phyloP scores from a whole-genome alignment of 768 basidiomycete species.

The Psilocybe subaeruginosa region DNA sequence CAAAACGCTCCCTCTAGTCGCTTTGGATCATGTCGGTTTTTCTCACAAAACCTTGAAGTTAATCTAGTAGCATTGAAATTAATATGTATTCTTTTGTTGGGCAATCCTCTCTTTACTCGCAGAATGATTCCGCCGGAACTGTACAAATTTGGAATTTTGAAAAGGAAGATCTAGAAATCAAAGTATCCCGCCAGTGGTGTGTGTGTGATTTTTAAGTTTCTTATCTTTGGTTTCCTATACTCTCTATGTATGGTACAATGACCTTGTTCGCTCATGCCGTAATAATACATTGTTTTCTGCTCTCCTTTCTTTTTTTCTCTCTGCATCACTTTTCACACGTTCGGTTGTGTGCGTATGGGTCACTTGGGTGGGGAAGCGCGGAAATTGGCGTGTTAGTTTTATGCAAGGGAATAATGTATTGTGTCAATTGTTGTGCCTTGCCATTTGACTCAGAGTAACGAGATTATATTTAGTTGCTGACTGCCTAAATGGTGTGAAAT shows the following conservation, averaged over 20 bases:
- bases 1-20: background rate
- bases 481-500: too few species aligned
- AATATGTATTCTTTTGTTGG: conserved; percentile 23
- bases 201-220: too few species aligned
- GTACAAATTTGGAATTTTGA: background rate
- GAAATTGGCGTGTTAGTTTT: too few species aligned
- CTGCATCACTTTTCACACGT: background rate
- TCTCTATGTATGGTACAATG: too few species aligned
- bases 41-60: conserved; percentile 21
- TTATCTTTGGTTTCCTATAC: too few species aligned
- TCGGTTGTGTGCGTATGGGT: background rate
- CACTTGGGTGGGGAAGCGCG: background rate
- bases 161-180: too few species aligned
- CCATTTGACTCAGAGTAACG: too few species aligned
- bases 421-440: too few species aligned
- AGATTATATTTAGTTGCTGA: too few species aligned
- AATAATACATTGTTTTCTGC: background rate
- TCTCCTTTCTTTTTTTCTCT: background rate
- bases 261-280: background rate
- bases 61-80: conserved; percentile 26
- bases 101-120: background rate
- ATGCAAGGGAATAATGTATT: too few species aligned
- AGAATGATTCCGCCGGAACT: conserved; percentile 1
- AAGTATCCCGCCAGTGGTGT: too few species aligned
- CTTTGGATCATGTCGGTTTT: conserved; percentile 8